Base-by-base conservation (phyloP, 31 red algal genomes). In the Odonthalia washingtoniensis region DNA sequence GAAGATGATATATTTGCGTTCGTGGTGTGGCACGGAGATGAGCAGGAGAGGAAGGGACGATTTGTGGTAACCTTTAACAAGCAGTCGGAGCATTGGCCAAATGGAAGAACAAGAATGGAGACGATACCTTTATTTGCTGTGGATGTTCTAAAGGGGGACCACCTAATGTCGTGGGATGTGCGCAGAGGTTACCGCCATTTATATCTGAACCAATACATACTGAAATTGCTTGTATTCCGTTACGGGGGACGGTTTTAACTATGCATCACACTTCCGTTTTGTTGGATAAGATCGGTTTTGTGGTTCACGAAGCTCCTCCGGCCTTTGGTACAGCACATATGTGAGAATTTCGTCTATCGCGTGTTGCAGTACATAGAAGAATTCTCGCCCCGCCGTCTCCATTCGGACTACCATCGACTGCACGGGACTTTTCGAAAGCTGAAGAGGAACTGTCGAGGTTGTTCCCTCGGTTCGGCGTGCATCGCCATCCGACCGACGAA, bases 81-180 rank as follows among this genome's bases (percentile, higher is more conserved):
- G 49, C 78, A 81, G 78, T 64, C 6, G 21, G 33, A 63, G 78
- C 78, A 81, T 21, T 81, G 83, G 69, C 42, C 69, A 70, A 14
- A 64, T 0, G 3, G 40, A 30, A 33, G 27, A 32, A 27, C 75
- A 44, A 46, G 64, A 70, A 81, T 89, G 86, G 75, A 89, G 65
- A 52, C 75, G 2, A 26, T 89, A 30, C 62, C 62, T 5, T 27
- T 35, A n/a, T 78, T 80, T 79, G 53, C 86, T 3, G 35, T 57
- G 43, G 38, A 81, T 1, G n/a, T 79, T 4, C 38, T 33, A 62
- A 18, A 81, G 40, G 43, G 61, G 36, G 76, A 89, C 26, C 17
- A 5, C 35, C 52, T 89, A 27, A 89, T 89, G 65, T 89, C 86
- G 1, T 89, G 40, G 88, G 77, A 90, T 38, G 30, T 90, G 17